These are phyloP conservation scores for Lizanozyma gosingica DNA, from an alignment of 1,139 yeast genomes.

Conservation along the genomic window DNA sequence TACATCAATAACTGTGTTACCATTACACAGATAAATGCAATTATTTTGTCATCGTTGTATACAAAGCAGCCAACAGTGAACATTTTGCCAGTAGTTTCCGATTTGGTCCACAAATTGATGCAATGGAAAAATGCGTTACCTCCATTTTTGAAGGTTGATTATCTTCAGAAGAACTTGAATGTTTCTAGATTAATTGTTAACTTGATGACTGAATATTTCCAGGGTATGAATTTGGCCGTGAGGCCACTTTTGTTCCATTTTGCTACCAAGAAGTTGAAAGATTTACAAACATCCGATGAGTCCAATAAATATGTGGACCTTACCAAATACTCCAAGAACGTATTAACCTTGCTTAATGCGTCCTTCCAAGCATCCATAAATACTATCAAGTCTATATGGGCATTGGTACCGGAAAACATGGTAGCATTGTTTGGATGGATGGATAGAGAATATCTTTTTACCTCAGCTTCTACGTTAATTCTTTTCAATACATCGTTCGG, in stretches of 20 bases:
- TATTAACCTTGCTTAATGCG: slow-evolving; percentile 63
- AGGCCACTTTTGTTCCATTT: slow-evolving; percentile 75
- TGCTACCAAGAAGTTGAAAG: slow-evolving; percentile 59
- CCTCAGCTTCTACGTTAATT: slow-evolving; percentile 71
- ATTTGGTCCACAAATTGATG: slow-evolving; percentile 58
- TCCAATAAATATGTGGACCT: slow-evolving; percentile 55
- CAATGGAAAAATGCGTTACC: slow-evolving; percentile 67
- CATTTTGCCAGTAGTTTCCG: slow-evolving; percentile 66
- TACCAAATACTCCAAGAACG: slow-evolving; percentile 58
- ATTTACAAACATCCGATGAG: slow-evolving; percentile 32
- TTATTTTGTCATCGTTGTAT: slow-evolving; percentile 61
- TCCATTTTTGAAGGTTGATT: slow-evolving; percentile 56
- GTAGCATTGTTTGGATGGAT: slow-evolving; percentile 81
- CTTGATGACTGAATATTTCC: slow-evolving; percentile 78
- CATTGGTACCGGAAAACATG: slow-evolving; percentile 64
- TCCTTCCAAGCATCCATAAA: slow-evolving; percentile 81
- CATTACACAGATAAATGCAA: slow-evolving; percentile 74
- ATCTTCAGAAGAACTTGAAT: slow-evolving; percentile 42
- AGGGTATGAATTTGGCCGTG: slow-evolving; percentile 76
- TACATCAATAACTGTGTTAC: slow-evolving; percentile 72
- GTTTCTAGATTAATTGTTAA: slow-evolving; percentile 66
- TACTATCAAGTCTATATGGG: slow-evolving; percentile 67
- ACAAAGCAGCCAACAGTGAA: slow-evolving; percentile 71
- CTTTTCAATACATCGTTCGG: slow-evolving; percentile 78
- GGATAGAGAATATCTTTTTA: slow-evolving; percentile 80